Evolutionary conservation across 192 early-diverging fungal genomes (phyloP).

Genomic region (Backusella australiensis): DNA sequence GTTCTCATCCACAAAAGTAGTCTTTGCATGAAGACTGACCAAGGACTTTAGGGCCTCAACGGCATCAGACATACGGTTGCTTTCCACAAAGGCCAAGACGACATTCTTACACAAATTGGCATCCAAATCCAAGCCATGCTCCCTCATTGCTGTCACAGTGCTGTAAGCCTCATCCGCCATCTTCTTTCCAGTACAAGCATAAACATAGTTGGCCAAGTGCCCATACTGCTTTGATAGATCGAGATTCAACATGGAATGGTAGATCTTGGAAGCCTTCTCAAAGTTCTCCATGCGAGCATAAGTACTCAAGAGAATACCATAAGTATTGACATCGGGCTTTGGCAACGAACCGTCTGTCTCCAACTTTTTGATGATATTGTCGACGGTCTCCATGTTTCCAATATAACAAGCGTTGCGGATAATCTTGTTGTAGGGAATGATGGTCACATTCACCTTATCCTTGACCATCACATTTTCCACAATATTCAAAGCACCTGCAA

Average conservation of each 20-base stretch:
- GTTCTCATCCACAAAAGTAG: neutral
- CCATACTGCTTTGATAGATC: conserved; percentile 29
- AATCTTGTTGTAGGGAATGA: conserved; percentile 32
- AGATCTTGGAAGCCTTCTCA: conserved; percentile 12
- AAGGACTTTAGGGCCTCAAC: neutral
- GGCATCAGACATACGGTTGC: neutral
- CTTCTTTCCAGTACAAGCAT: conserved; percentile 10
- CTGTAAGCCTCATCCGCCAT: conserved; percentile 10
- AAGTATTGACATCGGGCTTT: conserved; percentile 29
- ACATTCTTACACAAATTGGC: conserved; percentile 16
- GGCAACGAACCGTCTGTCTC: conserved; percentile 17
- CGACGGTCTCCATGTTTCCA: conserved; percentile 10
- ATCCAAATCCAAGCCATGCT: conserved; percentile 23
- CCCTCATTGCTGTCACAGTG: conserved; percentile 14
- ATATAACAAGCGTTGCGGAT: conserved; percentile 20
- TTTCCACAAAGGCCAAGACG: neutral
- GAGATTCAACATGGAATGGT: conserved; percentile 11
- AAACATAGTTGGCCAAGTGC: conserved; percentile 28
- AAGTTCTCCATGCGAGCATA: conserved; percentile 14
- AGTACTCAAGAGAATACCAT: conserved; percentile 22
- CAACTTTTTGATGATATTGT: conserved; percentile 2
- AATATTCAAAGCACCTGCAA: conserved; percentile 27
- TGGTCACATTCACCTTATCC: conserved; percentile 20
- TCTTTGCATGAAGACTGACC: neutral
- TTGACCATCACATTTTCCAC: conserved; percentile 31